Base-by-base conservation (phyloP, 1,284 basidiomycete genomes). In the Coniophora puteana region DNA sequence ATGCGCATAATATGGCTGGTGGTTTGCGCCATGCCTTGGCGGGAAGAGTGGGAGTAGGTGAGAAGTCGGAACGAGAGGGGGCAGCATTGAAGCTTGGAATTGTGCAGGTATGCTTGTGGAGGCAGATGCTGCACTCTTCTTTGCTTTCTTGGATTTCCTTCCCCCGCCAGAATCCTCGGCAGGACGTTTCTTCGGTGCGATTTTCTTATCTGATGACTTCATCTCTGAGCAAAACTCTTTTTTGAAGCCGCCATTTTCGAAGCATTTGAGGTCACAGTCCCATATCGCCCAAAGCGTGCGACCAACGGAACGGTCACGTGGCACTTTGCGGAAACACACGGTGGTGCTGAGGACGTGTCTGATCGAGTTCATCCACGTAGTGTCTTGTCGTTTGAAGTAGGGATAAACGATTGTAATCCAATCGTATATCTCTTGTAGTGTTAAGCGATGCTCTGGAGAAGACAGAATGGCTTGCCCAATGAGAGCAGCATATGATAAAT, bases 291-390 rank as follows among this genome's bases (percentile, higher is more conserved):
- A 88, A 17, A 81, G 71, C 10, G 83, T 87, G 37, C 84, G 73
- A 8, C 85, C 84, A 35, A 82, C 69, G 14, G 78, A 71, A 13
- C 81, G 72, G 41, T 83, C 82, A 12, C 83, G 67, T 3, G 75
- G 72, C 0, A 79, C 77, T 51, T 88, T 88, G 41, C 83, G 76
- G 58, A 89, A 89, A 41, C 80, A 80, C 8, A 85, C 76, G 35
- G 90, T 91, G 2, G 89, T 88, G 54, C 85, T 89, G 28, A 93
- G 74, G 33, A 90, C 89, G 62, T 93, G 89, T 16, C 90, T 76
- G 48, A 93, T 87, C 41, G 87, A 89, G 62, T 93, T 93, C 81
- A 91, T 90, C 93, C 93, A 97, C 20, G 92, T 94, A n/a, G 85
- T 80, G 54, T 96, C 93, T 27, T 89, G 88, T 31, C 86, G 84